Evolutionary conservation across 169 alveolate species (phyloP).

Genomic region (Cryptosporidium felis): DNA sequence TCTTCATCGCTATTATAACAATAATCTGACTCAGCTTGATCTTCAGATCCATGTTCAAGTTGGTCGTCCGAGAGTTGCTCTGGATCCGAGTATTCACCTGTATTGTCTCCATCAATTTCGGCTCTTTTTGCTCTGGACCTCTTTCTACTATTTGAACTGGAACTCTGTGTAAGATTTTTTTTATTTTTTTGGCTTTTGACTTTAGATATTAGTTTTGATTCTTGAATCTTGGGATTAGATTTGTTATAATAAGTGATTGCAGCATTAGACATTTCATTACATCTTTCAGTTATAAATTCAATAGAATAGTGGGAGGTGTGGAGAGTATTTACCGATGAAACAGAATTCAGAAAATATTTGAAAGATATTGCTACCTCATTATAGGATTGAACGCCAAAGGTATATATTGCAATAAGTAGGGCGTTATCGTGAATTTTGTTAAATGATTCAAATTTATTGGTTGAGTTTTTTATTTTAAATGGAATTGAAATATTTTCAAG

Average conservation of each 20-base stretch:
- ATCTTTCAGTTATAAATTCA: constrained; percentile 45
- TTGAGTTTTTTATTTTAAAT: constrained; percentile 26
- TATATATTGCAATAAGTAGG: constrained; percentile 35
- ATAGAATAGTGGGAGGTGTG: constrained; percentile 25
- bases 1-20: not conserved
- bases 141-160: not conserved
- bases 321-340: constrained; percentile 24
- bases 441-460: constrained; percentile 27
- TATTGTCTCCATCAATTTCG: not conserved
- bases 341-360: constrained; percentile 8
- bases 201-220: not conserved
- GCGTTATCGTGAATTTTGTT: constrained; percentile 37
- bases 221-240: not conserved
- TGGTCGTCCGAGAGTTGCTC: not conserved
- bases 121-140: not conserved
- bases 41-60: not conserved
- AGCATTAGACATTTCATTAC: constrained; percentile 55
- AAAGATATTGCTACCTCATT: constrained; percentile 37
- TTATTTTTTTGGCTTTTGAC: not conserved
- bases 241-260: constrained; percentile 39
- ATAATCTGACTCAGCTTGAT: not conserved
- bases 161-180: not conserved
- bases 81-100: not conserved
- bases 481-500: constrained; percentile 12
- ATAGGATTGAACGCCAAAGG: constrained; percentile 38